Base-by-base conservation (phyloP, 2,329 filamentous ascomycete genomes). In the Neodidymelliopsis sp. region DNA sequence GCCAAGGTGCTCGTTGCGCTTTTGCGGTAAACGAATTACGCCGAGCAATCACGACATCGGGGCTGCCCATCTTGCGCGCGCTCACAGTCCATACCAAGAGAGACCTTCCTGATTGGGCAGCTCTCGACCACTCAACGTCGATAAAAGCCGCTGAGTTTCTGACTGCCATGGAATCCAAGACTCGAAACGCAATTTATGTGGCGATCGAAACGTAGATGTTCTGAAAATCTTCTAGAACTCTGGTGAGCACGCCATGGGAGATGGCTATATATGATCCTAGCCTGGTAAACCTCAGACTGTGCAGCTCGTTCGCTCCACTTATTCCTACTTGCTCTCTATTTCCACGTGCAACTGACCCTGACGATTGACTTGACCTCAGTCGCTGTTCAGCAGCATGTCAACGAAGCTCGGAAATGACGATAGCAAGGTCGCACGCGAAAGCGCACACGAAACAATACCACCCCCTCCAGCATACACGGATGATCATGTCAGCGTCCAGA, bases 21-120 rank as follows among this genome's bases (percentile, higher is more conserved):
- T 39, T 51, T 44, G 20, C 29, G 44, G 27, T 46, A 52, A 51
- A 48, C 51, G 52, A 59, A 59, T 59, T 46, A 36, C 42, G 59
- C 61, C 59, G 43, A 62, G 61, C 45, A 42, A 64, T 61, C 57
- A 64, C 61, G 61, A 64, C 59, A 64, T 64, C 54, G 54, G 30
- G 27, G 44, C 41, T 53, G 49, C 30, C 51, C 42, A 40, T 31
- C 37, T 9, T 45, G 20, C 35, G 35, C 39, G 31, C 56, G 54
- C 51, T 53, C 44, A 42, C 40, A 52, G 36, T 54, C 16, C 33
- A 40, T 62, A 61, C 61, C 61, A 64, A 64, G 61, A 56, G 22
- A 31, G 55, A 67, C 67, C 67, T 70, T 63, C 67, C 67, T 57
- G 27, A 58, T 62, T 37, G 24, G 57, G 62, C 28, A 12, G 30